Evolutionary conservation across 2,329 filamentous ascomycete genomes (phyloP).

Genomic region (Phaeosphaeria sp.): DNA sequence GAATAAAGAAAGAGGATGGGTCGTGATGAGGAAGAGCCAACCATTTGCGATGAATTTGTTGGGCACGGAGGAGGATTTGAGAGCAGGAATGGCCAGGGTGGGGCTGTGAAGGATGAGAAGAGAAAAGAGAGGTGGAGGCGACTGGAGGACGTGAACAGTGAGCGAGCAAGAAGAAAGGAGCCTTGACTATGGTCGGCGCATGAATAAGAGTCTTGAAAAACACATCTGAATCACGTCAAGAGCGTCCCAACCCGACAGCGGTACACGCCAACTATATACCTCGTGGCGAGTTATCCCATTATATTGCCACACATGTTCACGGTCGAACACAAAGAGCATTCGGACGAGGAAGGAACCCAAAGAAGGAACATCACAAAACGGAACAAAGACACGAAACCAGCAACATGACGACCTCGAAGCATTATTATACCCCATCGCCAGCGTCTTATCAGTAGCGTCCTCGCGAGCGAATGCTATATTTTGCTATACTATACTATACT

Average conservation of each 20-base stretch:
- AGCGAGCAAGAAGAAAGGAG: neutral
- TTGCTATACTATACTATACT: no score
- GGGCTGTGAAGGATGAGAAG: constrained; percentile 15
- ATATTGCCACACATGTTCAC: no score
- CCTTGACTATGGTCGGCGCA: no score
- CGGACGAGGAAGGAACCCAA: no score
- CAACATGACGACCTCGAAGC: neutral
- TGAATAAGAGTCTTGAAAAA: no score
- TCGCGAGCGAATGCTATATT: no score
- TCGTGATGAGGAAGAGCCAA: constrained; percentile 68
- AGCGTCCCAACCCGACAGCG: no score
- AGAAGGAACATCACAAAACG: neutral
- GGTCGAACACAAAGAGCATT: no score
- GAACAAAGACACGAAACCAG: neutral
- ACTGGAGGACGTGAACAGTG: neutral
- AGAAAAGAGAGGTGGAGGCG: neutral
- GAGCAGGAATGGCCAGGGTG: constrained; percentile 37
- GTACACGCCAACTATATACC: no score
- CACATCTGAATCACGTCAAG: no score
- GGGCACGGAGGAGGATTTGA: constrained; percentile 76
- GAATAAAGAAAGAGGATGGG: constrained; percentile 43
- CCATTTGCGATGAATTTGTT: constrained; percentile 81
- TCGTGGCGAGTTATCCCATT: no score
- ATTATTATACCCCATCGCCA: neutral
- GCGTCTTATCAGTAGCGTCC: no score